These are phyloP conservation scores for Lentinula novae-zelandiae DNA, from an alignment of 1,284 basidiomycete species.

Conservation along the genomic window DNA sequence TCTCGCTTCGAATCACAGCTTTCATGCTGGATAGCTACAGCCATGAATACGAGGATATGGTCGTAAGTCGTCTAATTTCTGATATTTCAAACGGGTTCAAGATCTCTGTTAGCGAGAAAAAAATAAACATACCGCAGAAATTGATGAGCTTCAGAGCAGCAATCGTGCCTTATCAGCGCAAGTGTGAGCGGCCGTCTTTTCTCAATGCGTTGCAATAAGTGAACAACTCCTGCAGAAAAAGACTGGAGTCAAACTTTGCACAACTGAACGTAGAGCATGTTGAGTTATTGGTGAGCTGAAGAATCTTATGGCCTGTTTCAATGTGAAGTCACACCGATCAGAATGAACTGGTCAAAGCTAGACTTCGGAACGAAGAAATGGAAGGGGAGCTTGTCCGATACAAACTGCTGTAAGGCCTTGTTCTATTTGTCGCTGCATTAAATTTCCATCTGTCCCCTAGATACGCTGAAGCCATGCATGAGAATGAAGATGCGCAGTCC, in stretches of 20 bases:
- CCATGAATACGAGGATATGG: conserved; percentile 78
- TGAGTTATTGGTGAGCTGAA: conserved; percentile 54
- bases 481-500: conserved; percentile 75
- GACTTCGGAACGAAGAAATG: conserved; percentile 85
- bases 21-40: conserved; percentile 90
- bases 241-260: conserved; percentile 71
- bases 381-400: conserved; percentile 90
- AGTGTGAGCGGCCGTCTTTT: conserved; percentile 50
- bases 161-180: conserved; percentile 78
- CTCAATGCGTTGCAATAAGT: background rate
- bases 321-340: conserved; percentile 29
- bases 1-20: conserved; percentile 79
- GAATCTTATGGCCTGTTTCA: background rate
- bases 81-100: conserved; percentile 27
- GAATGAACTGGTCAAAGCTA: conserved; percentile 86
- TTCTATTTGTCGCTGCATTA: background rate
- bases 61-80: conserved; percentile 29
- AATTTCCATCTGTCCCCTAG: conserved; percentile 24
- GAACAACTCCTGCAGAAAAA: conserved; percentile 49
- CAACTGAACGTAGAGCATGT: conserved; percentile 82
- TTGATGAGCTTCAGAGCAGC: conserved; percentile 75
- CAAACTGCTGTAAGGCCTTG: conserved; percentile 74
- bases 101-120: conserved; percentile 56
- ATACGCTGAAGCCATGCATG: conserved; percentile 87
- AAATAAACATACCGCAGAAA: conserved; percentile 68